Conservation (phyloP, 371 early-diverging fungal species). For the Fennellomyces sp. region DNA sequence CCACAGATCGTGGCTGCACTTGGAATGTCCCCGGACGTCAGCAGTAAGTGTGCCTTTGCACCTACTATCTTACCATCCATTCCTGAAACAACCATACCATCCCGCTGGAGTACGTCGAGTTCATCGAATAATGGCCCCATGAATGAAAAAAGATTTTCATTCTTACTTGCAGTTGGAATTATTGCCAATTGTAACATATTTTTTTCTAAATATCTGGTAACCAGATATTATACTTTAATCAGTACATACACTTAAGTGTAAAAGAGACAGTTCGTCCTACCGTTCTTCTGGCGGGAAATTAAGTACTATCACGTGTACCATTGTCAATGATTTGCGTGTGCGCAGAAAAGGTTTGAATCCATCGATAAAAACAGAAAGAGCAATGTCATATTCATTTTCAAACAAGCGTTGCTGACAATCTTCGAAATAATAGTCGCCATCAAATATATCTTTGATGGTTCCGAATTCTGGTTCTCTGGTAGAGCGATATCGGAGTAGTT, state of each 20-base stretch:
- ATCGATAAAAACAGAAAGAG: constrained; percentile 5
- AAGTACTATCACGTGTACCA: constrained; percentile 1
- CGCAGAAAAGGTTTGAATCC: constrained; percentile 3
- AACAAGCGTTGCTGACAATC: background rate
- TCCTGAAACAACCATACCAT: background rate
- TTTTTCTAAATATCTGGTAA: background rate
- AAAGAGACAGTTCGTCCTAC: too few species aligned
- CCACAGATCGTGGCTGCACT: background rate
- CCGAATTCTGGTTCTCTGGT: background rate
- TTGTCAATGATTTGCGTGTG: background rate
- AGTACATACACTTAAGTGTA: too few species aligned
- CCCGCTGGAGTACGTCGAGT: background rate
- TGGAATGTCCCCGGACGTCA: constrained; percentile 11
- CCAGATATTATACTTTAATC: too few species aligned
- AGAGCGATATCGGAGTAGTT: background rate
- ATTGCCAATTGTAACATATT: constrained; percentile 11
- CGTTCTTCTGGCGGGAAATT: constrained; percentile 3
- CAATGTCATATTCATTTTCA: background rate
- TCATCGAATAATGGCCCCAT: constrained; percentile 1
- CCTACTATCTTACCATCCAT: background rate
- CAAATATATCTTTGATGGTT: background rate
- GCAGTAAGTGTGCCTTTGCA: constrained; percentile 2
- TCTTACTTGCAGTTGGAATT: background rate
- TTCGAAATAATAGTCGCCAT: background rate
- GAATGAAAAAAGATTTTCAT: background rate